Percentiles rank a stretch among this genome's conserved stretches.
phyloP scores from a whole-genome alignment of 305 asterid species.

The Fraxinus greggii region DNA sequence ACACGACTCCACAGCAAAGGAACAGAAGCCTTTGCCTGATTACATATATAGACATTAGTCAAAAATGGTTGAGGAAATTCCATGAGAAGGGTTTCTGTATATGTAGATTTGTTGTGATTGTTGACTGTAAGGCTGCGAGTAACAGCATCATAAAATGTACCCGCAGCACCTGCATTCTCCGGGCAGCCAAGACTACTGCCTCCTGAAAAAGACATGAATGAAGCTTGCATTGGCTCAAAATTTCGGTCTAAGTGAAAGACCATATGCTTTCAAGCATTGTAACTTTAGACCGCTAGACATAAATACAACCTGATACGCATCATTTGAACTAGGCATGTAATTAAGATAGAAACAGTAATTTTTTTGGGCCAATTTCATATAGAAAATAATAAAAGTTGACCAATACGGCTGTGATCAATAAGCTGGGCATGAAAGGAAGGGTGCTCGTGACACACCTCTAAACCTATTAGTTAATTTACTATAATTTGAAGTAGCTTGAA shows the following conservation, averaged over 20 bases:
- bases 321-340: not conserved
- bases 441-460: not conserved
- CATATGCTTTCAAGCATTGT: not conserved
- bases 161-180: conserved; percentile 97
- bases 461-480: conserved; percentile 6
- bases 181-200: conserved; percentile 93
- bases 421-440: not conserved
- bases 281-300: conserved; percentile 1
- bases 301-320: conserved; percentile 12
- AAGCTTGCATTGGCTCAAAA: conserved; percentile 28
- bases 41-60: conserved; percentile 77
- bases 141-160: conserved; percentile 91
- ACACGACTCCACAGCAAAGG: conserved; percentile 99
- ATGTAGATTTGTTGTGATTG: conserved; percentile 74
- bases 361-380: not conserved
- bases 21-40: conserved; percentile 88
- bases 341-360: not conserved
- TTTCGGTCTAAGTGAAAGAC: conserved; percentile 12
- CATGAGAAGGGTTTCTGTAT: conserved; percentile 89
- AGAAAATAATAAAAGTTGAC: conserved; percentile 2
- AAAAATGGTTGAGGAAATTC: conserved; percentile 91
- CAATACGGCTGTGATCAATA: not conserved
- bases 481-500: not conserved
- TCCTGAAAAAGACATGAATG: conserved; percentile 51
- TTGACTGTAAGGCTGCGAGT: conserved; percentile 94